Base-by-base conservation (phyloP, 169 alveolate genomes). In the Cryptosporidium sp. region DNA sequence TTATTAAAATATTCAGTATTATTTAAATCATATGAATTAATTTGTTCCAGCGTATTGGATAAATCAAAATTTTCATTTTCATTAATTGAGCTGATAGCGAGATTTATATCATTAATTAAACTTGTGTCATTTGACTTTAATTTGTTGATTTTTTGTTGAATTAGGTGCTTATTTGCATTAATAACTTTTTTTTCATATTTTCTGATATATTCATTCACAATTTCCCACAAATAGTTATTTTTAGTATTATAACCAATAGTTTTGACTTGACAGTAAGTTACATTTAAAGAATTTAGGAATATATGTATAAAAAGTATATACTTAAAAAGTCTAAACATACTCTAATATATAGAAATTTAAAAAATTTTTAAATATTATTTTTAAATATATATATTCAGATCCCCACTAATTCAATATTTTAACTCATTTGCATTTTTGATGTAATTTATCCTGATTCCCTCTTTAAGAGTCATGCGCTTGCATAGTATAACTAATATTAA, bases 381-480 rank as follows among this genome's bases (percentile, higher is more conserved):
- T n/a, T n/a, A n/a, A n/a, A 65, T 33, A 21, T 12, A 14, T 65
- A 29, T 65, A 59, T 59, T 18, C 26, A 59, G 67, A 55, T 55
- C 35, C 35, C 14, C 67, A 55, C 16, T 55, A 59, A 1, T 31
- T 8, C 43, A 31, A 26, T 26, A 21, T 55, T 55, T 7, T n/a
- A 23, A 3, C 5, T 55, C 6, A 23, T 55, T 41, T 55, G 29
- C 67, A 26, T 55, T 55, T 55, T 48, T 48, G 37, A 59, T 59
- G 35, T 31, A 18, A 59, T 31, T 31, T 65, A 65, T 65, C 71
- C 50, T 33, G 18, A 33, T 65, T 65, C 71, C 71, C 67, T 37
- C 71, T 65, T 37, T 65, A 35, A 65, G 71, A 65, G 71, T 65
- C 71, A 65, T 65, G 71, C 71, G 71, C 71, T 65, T 31, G 2